Percentiles rank a stretch among this genome's conserved stretches.
phyloP scores from a whole-genome alignment of 257 asterid species.

The Solanum gracilifrons region DNA sequence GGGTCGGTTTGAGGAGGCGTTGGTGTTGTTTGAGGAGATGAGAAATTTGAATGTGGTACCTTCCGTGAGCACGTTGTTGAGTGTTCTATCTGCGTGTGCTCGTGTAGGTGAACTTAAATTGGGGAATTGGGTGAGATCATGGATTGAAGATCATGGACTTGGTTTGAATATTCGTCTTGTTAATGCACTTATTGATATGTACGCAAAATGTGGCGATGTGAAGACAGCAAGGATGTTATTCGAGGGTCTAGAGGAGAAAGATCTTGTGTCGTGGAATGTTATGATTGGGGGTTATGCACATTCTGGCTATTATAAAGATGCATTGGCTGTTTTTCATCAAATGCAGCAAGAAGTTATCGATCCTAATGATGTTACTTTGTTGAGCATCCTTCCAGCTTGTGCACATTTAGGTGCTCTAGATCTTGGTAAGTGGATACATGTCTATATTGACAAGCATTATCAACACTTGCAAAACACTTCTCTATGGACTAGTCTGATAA shows the following conservation, averaged over 20 bases:
- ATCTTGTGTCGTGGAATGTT: slow-evolving; percentile 19
- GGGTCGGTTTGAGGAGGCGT: slow-evolving; percentile 14
- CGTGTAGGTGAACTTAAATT: slow-evolving; percentile 7
- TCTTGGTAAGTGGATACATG: slow-evolving; percentile 23
- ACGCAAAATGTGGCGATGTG: slow-evolving; percentile 20
- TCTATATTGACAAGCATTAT: slow-evolving; percentile 11
- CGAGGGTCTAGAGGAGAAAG: slow-evolving; percentile 5
- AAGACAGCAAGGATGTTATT: slow-evolving; percentile 1
- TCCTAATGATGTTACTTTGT: slow-evolving; percentile 20
- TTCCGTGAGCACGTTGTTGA: slow-evolving; percentile 19
- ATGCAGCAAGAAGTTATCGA: slow-evolving; percentile 10
- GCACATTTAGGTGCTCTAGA: slow-evolving; percentile 20
- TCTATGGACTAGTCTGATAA: slow-evolving; percentile 13
- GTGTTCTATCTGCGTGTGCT: slow-evolving; percentile 28
- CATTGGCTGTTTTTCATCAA: slow-evolving; percentile 11
- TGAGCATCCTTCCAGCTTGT: slow-evolving; percentile 17
- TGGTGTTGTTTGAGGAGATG: slow-evolving; percentile 18
- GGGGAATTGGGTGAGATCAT: slow-evolving; percentile 11
- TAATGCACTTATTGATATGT: slow-evolving; percentile 23
- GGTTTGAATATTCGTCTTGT: slow-evolving; percentile 7
- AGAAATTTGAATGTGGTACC: slow-evolving; percentile 7
- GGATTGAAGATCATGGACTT: slow-evolving; percentile 13
- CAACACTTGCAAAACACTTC: neutral
- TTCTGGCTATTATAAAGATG: slow-evolving; percentile 5
- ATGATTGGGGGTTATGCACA: slow-evolving; percentile 24